Evolutionary conservation across 768 basidiomycete species (phyloP).

Genomic region (Pleurotus giganteus): DNA sequence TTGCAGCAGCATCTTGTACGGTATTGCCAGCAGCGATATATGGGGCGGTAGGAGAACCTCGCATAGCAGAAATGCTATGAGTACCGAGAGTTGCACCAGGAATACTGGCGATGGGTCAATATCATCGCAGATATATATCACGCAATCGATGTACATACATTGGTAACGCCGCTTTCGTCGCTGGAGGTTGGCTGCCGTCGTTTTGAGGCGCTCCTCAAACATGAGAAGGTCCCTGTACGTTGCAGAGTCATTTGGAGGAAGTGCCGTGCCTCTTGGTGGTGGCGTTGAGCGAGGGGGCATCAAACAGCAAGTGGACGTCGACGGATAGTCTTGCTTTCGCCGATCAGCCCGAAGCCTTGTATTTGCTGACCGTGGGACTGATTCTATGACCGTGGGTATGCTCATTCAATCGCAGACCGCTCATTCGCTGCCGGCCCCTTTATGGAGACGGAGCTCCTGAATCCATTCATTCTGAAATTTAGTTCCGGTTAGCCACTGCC

Average conservation of each 20-base stretch:
- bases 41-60: constrained; percentile 70
- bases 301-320: background rate
- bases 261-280: constrained; percentile 31
- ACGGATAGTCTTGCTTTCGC: background rate
- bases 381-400: background rate
- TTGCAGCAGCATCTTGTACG: constrained; percentile 52
- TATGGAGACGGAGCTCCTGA: too few relatives aligned
- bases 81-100: constrained; percentile 62
- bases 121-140: background rate
- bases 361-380: background rate
- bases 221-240: constrained; percentile 87
- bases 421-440: too few relatives aligned
- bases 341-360: background rate
- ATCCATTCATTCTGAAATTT: too few relatives aligned
- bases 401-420: background rate
- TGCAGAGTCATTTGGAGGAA: constrained; percentile 69
- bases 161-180: constrained; percentile 82
- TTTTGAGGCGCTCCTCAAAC: constrained; percentile 96
- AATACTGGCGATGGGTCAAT: constrained; percentile 52
- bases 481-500: background rate
- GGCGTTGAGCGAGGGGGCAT: constrained; percentile 30
- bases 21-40: constrained; percentile 63
- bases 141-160: constrained; percentile 41
- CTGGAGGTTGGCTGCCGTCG: constrained; percentile 80
- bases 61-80: constrained; percentile 68